Conservation (phyloP, 495 filamentous ascomycete genomes). For the Tuber aestivum region DNA sequence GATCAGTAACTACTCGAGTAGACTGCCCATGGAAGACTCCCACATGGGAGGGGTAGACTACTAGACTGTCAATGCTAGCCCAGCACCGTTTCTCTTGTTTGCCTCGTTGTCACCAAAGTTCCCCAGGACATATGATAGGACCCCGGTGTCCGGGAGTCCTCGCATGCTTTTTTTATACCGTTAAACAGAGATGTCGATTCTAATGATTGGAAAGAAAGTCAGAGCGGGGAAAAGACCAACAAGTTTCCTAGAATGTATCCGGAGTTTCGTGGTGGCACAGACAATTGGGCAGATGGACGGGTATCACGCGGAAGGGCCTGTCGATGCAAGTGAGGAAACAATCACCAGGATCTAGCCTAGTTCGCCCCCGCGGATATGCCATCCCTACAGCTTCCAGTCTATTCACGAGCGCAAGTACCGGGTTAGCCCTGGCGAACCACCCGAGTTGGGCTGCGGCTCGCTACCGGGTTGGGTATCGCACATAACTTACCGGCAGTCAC, state of each 20-base stretch:
- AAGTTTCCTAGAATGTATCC: not conserved
- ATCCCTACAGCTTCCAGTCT: not conserved
- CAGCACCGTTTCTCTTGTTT: not conserved
- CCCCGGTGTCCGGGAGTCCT: not conserved
- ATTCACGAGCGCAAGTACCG: not conserved
- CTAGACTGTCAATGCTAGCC: not conserved
- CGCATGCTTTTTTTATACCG: not conserved
- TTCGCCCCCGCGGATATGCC: not conserved
- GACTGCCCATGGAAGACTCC: no score
- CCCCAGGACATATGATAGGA: not conserved
- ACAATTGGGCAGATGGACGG: not conserved
- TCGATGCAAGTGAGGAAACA: not conserved
- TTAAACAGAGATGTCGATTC: not conserved
- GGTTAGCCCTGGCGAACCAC: not conserved
- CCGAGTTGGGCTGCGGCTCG: not conserved
- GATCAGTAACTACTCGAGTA: no score
- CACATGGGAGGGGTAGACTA: no score
- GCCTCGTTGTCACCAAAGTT: not conserved
- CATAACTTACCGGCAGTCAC: not conserved
- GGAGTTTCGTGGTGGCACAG: not conserved
- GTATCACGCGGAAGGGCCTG: not conserved
- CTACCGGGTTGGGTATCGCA: not conserved
- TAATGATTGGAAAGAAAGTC: not conserved
- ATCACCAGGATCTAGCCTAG: not conserved
- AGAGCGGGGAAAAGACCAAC: not conserved